Evolutionary conservation across 352 stramenopile genomes (phyloP).

Genomic region (Blastocystis sp.): DNA sequence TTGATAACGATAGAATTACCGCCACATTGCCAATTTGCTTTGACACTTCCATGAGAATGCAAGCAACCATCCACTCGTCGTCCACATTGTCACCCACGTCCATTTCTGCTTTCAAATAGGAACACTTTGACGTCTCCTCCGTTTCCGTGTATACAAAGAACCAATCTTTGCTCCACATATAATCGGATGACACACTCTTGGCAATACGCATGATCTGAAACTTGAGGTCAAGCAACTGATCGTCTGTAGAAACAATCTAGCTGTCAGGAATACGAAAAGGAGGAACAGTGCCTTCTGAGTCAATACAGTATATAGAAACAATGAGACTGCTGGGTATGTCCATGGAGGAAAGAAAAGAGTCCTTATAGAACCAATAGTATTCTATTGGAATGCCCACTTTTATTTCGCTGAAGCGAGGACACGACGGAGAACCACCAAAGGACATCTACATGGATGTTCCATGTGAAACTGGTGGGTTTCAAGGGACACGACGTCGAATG

Average conservation of each 20-base stretch:
- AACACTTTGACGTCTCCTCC: background rate
- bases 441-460: background rate
- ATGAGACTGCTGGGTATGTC: background rate
- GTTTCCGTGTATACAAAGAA: background rate
- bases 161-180: background rate
- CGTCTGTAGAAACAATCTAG: background rate
- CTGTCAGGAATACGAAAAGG: background rate
- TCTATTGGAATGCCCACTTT: background rate
- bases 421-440: background rate
- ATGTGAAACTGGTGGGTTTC: too few relatives aligned
- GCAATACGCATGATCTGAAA: background rate
- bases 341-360: background rate
- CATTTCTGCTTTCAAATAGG: slow-evolving; percentile 36
- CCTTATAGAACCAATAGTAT: background rate
- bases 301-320: background rate
- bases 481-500: too few relatives aligned
- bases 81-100: slow-evolving; percentile 12
- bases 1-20: background rate
- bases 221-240: background rate
- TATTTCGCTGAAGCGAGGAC: background rate
- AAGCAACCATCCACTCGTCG: slow-evolving; percentile 23
- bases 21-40: background rate
- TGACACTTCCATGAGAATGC: background rate
- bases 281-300: background rate
- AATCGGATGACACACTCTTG: background rate